phyloP scores from a whole-genome alignment of 345 rosid genomes.

The Erucastrum elatum region DNA sequence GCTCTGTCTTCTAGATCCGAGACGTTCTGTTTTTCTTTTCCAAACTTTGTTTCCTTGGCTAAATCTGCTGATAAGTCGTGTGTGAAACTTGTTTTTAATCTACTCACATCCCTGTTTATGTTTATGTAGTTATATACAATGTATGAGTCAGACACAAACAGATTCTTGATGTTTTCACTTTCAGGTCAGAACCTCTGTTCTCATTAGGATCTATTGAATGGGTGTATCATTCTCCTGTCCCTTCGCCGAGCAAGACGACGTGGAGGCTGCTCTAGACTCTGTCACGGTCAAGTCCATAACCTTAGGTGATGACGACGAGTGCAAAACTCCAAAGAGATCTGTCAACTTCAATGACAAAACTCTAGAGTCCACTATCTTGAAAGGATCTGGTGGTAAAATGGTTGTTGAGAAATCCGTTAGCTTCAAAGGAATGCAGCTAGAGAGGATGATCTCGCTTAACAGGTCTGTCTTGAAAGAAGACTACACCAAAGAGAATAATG shows the following conservation, averaged over 20 bases:
- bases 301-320: conserved; percentile 62
- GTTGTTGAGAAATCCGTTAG: conserved; percentile 71
- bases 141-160: too few species aligned
- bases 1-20: conserved; percentile 41
- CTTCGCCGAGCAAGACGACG: conserved; percentile 55
- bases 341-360: conserved; percentile 58
- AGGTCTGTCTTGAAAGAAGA: conserved; percentile 20
- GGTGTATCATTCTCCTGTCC: conserved; percentile 67
- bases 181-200: conserved; percentile 19
- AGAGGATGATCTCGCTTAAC: conserved; percentile 51
- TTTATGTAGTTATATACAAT: too few species aligned
- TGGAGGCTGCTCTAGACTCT: conserved; percentile 65
- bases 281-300: conserved; percentile 71
- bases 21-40: background rate
- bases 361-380: conserved; percentile 58
- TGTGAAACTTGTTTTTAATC: conserved; percentile 2
- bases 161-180: conserved; percentile 18
- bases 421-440: conserved; percentile 60
- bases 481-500: conserved; percentile 25
- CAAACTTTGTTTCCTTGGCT: background rate
- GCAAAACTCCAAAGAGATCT: conserved; percentile 61
- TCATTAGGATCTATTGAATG: conserved; percentile 48
- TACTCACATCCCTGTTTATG: background rate
- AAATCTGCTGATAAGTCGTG: conserved; percentile 15
- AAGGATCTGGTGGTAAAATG: conserved; percentile 83